Evolutionary conservation across 306 rosid genomes (phyloP), one percentile per base, ranked within the genome.

Genomic region (Trichosanthes cucumerina): DNA sequence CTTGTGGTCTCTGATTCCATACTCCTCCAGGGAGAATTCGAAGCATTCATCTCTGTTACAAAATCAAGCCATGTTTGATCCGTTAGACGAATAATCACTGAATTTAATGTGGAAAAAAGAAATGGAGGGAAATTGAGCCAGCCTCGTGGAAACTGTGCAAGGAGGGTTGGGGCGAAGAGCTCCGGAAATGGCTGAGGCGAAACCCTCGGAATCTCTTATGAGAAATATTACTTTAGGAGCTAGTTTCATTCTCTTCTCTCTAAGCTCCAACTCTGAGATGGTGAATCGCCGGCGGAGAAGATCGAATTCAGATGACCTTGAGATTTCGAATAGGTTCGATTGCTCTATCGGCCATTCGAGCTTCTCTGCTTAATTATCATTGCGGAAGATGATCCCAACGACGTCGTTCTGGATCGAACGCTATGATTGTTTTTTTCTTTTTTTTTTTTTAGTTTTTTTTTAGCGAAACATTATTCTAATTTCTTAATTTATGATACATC

Each of bases 151-250:
- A 46, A 82, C 80, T 38, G 88, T 82, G 47, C 83, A 80, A 41
- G 88, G 78, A 77, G 93, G 74, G 31, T 82, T 50, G 16, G 88
- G 88, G 58, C 60, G 81, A 38, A 91, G 85, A 80, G 98, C 80
- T 43, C 82, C 85, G 10, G 72, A 85, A 49, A 93, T 84, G 73
- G 89, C 81, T 23, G 93, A 76, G 74, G 89, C 86, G 79, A 89
- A 87, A 43, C 96, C 98, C 54, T 89, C 90, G 1, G 87, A 59
- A 77, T 91, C 96, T 78, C 82, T 85, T 83, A 88, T 81, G 43
- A 91, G 75, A 76, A 93, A 78, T 56, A 93, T 82, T 8, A 87
- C 82, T 26, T 77, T 57, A 1, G 92, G 80, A 24, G 84, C 89
- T n/a, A 86, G 77, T 82, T 93, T 89, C 98, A 93, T 92, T 79